Evolutionary conservation across 169 alveolate species (phyloP), one percentile per base, ranked within the genome.

Genomic region (Cyclospora cayetanensis): DNA sequence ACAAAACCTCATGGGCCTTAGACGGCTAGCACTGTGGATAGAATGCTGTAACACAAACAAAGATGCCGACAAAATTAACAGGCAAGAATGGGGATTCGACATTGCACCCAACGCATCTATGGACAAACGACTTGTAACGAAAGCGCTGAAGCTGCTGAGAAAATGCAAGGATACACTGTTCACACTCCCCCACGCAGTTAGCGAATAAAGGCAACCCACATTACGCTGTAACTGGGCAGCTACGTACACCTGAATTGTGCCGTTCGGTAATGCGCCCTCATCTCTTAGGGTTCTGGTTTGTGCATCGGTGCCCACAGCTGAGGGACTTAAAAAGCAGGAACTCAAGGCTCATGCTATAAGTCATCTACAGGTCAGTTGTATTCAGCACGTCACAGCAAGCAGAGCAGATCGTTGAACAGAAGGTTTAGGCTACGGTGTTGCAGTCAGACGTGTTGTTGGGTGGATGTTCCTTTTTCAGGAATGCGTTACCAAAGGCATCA

Each of bases 291-390:
- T n/a, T n/a, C n/a, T n/a, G 83, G 53, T 34, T 70, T 29, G 29
- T 0, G 63, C 4, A 9, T 34, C 35, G 35, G 46, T 39, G 65
- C 25, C 29, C 34, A 34, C 86, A 76, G 86, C 65, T 41, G 86
- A 76, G 31, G 86, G 86, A 4, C 37, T 39, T 27, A 41, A 76
- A 43, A 76, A 76, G 68, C 55, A 42, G 25, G 86, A 76, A 76
- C n/a, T n/a, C n/a, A n/a, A n/a, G n/a, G n/a, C n/a, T n/a, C n/a
- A n/a, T n/a, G n/a, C n/a, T n/a, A n/a, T n/a, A n/a, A n/a, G n/a
- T n/a, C n/a, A n/a, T n/a, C n/a, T n/a, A n/a, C n/a, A n/a, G n/a
- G n/a, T n/a, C n/a, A n/a, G n/a, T n/a, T n/a, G n/a, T n/a, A n/a
- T n/a, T n/a, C n/a, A n/a, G n/a, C n/a, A n/a, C n/a, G n/a, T n/a